Percentiles rank a stretch among this genome's conserved stretches.
Conservation (phyloP, 2,329 filamentous ascomycete species). For the Diaporthe citriasiana region DNA sequence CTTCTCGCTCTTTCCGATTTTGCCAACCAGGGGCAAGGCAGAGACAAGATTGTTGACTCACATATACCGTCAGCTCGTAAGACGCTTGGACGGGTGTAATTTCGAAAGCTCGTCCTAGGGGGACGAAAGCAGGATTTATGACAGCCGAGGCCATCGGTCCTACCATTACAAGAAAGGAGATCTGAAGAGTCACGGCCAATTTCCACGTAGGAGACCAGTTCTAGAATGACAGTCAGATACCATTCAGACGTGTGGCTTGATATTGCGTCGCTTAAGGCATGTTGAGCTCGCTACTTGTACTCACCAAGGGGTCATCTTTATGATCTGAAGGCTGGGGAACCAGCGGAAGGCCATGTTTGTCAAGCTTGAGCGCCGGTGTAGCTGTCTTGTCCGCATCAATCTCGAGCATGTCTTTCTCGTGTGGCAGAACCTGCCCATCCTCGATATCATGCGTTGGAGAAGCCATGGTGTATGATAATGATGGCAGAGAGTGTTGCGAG, state of each 20-base stretch:
- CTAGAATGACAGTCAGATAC: constrained; percentile 26
- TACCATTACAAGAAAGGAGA: constrained; percentile 50
- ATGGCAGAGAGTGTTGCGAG: not conserved
- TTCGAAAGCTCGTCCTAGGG: constrained; percentile 49
- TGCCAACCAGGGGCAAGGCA: no score
- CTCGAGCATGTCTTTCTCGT: not conserved
- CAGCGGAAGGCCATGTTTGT: constrained; percentile 46
- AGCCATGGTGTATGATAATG: not conserved
- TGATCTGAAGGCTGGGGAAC: constrained; percentile 46
- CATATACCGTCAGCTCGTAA: constrained; percentile 50
- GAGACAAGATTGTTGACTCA: not conserved
- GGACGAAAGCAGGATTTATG: constrained; percentile 52
- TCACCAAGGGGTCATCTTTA: constrained; percentile 46
- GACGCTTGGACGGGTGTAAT: constrained; percentile 51
- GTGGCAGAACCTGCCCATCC: not conserved
- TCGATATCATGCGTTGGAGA: not conserved
- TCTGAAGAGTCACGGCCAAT: constrained; percentile 48
- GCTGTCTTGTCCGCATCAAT: not conserved
- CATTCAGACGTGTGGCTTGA: not conserved
- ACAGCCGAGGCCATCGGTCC: constrained; percentile 49
- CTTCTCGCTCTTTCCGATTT: not conserved
- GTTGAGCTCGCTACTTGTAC: not conserved
- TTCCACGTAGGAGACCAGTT: constrained; percentile 48
- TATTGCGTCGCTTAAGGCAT: not conserved
- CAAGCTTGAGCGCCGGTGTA: constrained; percentile 27